phyloP scores from a whole-genome alignment of 805 yeast species.

The Candida nitratophila region DNA sequence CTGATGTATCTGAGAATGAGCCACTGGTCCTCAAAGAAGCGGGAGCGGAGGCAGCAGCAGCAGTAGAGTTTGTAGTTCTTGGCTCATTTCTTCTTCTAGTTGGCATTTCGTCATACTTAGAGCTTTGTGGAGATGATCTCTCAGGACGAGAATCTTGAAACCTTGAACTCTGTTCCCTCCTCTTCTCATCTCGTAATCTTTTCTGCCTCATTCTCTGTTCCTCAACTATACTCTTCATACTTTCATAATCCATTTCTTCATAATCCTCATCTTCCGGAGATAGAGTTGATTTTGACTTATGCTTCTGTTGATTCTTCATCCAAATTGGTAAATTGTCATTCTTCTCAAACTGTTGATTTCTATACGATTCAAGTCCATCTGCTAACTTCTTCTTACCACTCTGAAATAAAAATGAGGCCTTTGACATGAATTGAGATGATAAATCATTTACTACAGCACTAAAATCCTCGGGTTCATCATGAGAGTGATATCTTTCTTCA shows the following conservation, averaged over 20 bases:
- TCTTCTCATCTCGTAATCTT: slow-evolving; percentile 13
- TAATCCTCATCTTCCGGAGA: slow-evolving; percentile 34
- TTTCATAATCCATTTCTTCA: slow-evolving; percentile 37
- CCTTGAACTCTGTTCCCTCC: slow-evolving; percentile 5
- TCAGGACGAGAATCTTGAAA: not conserved
- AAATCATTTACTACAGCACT: slow-evolving; percentile 41
- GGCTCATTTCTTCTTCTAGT: slow-evolving; percentile 22
- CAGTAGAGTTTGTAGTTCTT: too few relatives aligned
- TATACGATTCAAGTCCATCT: slow-evolving; percentile 56
- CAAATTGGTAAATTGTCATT: slow-evolving; percentile 52
- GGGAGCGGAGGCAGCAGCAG: not conserved
- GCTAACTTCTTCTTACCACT: slow-evolving; percentile 55
- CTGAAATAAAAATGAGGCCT: slow-evolving; percentile 52
- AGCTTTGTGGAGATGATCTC: not conserved
- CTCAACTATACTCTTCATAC: slow-evolving; percentile 31
- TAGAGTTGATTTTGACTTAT: slow-evolving; percentile 32
- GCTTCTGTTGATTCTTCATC: slow-evolving; percentile 56
- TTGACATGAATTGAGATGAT: slow-evolving; percentile 47
- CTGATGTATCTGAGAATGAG: too few relatives aligned
- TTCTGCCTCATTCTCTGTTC: slow-evolving; percentile 33
- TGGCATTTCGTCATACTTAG: slow-evolving; percentile 7
- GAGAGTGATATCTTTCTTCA: not conserved
- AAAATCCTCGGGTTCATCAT: slow-evolving; percentile 23
- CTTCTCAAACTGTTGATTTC: slow-evolving; percentile 25
- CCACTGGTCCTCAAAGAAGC: not conserved